These are phyloP conservation scores for Ophiostoma montium DNA, from an alignment of 2,329 filamentous ascomycete species.

Conservation along the genomic window DNA sequence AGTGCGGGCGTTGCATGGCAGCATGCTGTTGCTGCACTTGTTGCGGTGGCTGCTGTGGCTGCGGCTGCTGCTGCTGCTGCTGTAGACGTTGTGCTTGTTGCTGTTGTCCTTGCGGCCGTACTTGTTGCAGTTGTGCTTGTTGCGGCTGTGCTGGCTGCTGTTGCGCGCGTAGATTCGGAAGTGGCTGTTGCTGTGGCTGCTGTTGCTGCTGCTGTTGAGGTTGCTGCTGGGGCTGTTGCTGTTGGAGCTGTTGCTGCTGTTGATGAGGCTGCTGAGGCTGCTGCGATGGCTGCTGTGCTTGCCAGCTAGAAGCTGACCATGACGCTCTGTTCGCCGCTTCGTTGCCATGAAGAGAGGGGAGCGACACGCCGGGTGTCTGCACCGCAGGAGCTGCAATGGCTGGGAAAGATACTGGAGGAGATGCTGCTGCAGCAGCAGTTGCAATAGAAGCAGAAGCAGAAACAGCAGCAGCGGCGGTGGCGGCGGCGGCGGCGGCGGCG, in stretches of 20 bases:
- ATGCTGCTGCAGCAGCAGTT: no score
- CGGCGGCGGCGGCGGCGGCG: not conserved
- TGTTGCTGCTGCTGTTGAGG: not conserved
- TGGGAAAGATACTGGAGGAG: no score
- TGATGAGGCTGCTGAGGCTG: not conserved
- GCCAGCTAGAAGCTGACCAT: not conserved
- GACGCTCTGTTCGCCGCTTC: not conserved
- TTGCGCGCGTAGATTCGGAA: not conserved
- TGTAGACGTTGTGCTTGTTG: constrained; percentile 2
- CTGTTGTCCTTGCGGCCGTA: not conserved
- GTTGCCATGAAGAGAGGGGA: no score
- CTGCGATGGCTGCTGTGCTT: no score
- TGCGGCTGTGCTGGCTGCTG: not conserved
- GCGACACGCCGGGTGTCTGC: no score
- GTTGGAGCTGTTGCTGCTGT: not conserved
- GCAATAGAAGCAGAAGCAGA: no score
- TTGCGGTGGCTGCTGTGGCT: not conserved
- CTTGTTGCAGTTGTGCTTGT: not conserved
- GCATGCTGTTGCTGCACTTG: not conserved
- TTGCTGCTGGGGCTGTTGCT: not conserved
- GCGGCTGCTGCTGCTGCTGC: constrained; percentile 2
- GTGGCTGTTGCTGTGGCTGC: not conserved
- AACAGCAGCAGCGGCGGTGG: no score
- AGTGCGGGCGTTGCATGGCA: not conserved
- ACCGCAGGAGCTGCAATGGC: no score